Evolutionary conservation across 2,329 filamentous ascomycete species (phyloP), one percentile per base, ranked within the genome.

Genomic region (Fusarium denticulatum): DNA sequence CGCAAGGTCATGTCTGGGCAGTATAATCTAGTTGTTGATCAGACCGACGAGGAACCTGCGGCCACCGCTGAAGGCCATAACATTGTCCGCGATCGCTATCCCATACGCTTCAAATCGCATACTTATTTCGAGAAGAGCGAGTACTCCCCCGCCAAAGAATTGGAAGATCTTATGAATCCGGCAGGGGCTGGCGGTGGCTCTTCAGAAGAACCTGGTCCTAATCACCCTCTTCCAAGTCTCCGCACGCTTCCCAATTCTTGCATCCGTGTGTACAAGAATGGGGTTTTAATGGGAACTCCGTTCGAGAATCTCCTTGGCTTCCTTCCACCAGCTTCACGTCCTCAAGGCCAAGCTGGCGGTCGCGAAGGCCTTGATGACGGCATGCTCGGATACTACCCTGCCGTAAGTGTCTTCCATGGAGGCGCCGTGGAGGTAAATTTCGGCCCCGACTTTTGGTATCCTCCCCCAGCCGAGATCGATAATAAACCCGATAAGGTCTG

Each of bases 341-440:
- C 93, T 9, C 89, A 91, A 67, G 85, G 88, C 11, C 91, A 93
- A 72, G 88, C 92, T 46, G 94, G 93, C 18, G 94, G 94, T 24
- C 88, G 96, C 56, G 93, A 96, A 70, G 94, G 94, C 34, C 90
- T 97, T 70, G 96, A 99, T 79, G 96, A 99, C 79, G 96, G 96
- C 40, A 93, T 96, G 88, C 89, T 98, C 4, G 97, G 96, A 16
- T 99, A 99, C 83, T 97, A 97, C 79, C 96, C 96, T 4, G 94
- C 95, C 28, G 91, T 99, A 26, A 96, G 95, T 76, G 93, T 96
- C 28, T 98, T 98, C 83, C 91, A 93, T 49, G 96, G 95, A 59
- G 96, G 96, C 30, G 93, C 95, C 4, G 95, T 93, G 22, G 94
- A 98, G 81, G 92, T 96, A 77, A 98, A 98, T 82, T 98, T 99